These are phyloP conservation scores for Populus tremula DNA, from an alignment of 345 rosid species.

Conservation along the genomic window DNA sequence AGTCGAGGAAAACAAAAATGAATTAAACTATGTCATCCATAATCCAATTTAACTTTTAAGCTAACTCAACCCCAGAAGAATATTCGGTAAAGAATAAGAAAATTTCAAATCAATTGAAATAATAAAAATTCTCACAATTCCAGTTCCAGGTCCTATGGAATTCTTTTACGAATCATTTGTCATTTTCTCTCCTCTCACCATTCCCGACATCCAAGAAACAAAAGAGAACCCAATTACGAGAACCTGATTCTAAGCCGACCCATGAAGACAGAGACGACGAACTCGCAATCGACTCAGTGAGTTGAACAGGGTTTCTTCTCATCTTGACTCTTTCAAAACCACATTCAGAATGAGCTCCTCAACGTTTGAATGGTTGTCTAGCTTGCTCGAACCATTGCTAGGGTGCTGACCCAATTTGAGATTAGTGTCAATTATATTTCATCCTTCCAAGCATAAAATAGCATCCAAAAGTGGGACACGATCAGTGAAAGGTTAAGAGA, in stretches of 20 bases:
- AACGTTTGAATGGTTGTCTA: constrained; percentile 43
- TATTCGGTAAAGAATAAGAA: neutral
- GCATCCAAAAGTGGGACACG: constrained; percentile 27
- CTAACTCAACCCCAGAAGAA: neutral
- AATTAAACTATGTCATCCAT: neutral
- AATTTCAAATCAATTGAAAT: too few species aligned
- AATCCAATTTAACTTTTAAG: neutral
- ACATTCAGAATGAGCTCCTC: constrained; percentile 50
- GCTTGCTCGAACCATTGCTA: too few species aligned
- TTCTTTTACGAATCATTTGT: constrained; percentile 35
- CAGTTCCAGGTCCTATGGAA: neutral
- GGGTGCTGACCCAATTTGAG: neutral
- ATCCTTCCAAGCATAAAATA: neutral
- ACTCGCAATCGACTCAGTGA: constrained; percentile 18
- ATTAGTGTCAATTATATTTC: neutral
- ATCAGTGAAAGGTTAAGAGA: constrained; percentile 6
- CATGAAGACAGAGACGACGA: constrained; percentile 1
- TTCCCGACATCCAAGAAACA: constrained; percentile 42
- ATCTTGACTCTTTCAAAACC: constrained; percentile 43
- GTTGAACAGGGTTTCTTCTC: constrained; percentile 6
- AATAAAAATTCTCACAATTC: too few species aligned
- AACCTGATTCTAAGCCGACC: constrained; percentile 31
- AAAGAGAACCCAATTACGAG: constrained; percentile 41
- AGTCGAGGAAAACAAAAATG: neutral
- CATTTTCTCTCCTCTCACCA: constrained; percentile 38